Conservation (phyloP, 495 filamentous ascomycete genomes). For the Hypomontagnella submonticulosa region DNA sequence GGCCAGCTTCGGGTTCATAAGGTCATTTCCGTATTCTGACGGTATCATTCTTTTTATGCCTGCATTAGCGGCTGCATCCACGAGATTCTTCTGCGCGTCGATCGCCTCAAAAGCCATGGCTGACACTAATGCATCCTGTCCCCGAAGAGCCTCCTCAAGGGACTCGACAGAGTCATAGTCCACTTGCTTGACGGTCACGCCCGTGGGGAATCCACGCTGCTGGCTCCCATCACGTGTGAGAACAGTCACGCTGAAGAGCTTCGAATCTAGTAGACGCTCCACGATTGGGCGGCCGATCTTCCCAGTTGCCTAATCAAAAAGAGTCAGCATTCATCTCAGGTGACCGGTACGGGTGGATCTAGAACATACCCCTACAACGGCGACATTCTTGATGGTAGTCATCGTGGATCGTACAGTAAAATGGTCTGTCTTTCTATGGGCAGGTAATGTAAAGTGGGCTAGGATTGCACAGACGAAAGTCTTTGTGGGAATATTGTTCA, state of each 20-base stretch:
- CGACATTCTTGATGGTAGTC: constrained; percentile 39
- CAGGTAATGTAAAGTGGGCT: constrained; percentile 10
- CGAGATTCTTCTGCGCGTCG: constrained; percentile 56
- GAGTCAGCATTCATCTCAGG: constrained; percentile 23
- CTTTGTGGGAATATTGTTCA: constrained; percentile 7
- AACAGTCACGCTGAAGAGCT: constrained; percentile 38
- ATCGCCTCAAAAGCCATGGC: constrained; percentile 52
- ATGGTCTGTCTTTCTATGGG: constrained; percentile 12
- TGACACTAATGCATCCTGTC: constrained; percentile 66
- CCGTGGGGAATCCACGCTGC: constrained; percentile 44
- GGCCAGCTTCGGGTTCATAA: constrained; percentile 49
- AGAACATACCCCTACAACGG: constrained; percentile 41
- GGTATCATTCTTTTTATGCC: constrained; percentile 68
- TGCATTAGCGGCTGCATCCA: constrained; percentile 67
- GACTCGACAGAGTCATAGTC: constrained; percentile 64
- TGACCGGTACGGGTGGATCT: constrained; percentile 23
- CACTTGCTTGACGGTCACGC: constrained; percentile 58
- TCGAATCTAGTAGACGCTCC: constrained; percentile 33
- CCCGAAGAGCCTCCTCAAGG: constrained; percentile 58
- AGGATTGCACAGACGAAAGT: constrained; percentile 26
- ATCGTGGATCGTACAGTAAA: constrained; percentile 18
- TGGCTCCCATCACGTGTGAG: constrained; percentile 27
- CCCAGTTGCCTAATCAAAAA: constrained; percentile 43
- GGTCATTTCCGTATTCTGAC: constrained; percentile 65
- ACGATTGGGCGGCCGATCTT: constrained; percentile 45